phyloP scores from a whole-genome alignment of 345 rosid species.

The Eucalyptus regnans region DNA sequence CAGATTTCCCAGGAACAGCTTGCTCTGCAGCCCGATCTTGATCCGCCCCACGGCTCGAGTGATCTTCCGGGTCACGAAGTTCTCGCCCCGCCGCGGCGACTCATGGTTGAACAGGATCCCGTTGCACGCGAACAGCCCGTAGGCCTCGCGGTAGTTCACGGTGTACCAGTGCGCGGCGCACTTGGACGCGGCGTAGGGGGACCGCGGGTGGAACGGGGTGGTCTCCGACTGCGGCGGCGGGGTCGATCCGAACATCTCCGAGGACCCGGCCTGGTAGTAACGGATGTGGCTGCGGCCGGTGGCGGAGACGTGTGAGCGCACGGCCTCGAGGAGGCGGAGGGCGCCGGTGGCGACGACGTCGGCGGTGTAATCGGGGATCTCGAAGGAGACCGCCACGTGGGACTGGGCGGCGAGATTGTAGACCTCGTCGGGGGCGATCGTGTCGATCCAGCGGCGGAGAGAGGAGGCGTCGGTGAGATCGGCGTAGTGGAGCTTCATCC shows the following conservation, averaged over 20 bases:
- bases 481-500: conserved; percentile 29
- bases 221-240: conserved; percentile 80
- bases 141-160: conserved; percentile 89
- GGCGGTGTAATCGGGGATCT: conserved; percentile 93
- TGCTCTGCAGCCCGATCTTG: conserved; percentile 75
- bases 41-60: conserved; percentile 91
- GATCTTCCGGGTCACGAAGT: conserved; percentile 87
- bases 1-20: conserved; percentile 72
- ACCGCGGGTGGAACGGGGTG: conserved; percentile 91
- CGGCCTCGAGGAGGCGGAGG: conserved; percentile 88
- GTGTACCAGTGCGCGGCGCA: conserved; percentile 98
- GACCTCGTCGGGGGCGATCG: conserved; percentile 77
- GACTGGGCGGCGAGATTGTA: conserved; percentile 95
- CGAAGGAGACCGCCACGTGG: conserved; percentile 92
- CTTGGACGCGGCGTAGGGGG: conserved; percentile 94
- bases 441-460: conserved; percentile 94
- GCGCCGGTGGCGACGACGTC: conserved; percentile 95
- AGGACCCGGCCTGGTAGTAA: conserved; percentile 93
- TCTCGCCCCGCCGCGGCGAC: conserved; percentile 89
- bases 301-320: conserved; percentile 75
- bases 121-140: conserved; percentile 78
- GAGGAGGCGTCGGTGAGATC: conserved; percentile 60
- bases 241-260: conserved; percentile 95
- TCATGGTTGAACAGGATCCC: conserved; percentile 93
- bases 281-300: conserved; percentile 51